Evolutionary conservation across 805 yeast genomes (phyloP).

Genomic region (Hanseniaspora vineae): DNA sequence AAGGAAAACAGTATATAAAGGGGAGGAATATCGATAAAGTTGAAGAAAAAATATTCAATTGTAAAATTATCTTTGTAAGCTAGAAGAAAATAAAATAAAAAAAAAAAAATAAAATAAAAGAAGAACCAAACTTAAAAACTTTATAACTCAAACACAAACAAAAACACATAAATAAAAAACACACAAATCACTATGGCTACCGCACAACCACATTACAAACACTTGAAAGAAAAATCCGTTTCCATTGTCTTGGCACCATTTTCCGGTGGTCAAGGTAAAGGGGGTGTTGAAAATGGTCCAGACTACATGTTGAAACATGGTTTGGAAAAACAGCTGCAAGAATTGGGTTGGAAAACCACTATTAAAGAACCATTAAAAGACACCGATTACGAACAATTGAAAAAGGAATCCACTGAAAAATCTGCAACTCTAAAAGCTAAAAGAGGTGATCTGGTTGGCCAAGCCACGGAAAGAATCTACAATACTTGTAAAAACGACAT

Average conservation of each 20-base stretch:
- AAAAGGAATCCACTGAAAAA: slow-evolving; percentile 25
- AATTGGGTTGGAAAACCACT: slow-evolving; percentile 59
- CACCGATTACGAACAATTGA: slow-evolving; percentile 30
- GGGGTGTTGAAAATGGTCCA: slow-evolving; percentile 95
- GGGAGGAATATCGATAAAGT: not conserved
- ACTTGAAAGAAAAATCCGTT: not conserved
- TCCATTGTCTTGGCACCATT: slow-evolving; percentile 74
- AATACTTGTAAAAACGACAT: slow-evolving; percentile 41
- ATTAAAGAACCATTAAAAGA: slow-evolving; percentile 42
- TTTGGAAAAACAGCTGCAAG: slow-evolving; percentile 43
- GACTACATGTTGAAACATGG: slow-evolving; percentile 63
- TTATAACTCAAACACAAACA: not conserved
- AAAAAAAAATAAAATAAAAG: not conserved
- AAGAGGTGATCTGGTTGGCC: slow-evolving; percentile 67
- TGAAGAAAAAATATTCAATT: not conserved
- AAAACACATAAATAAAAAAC: not conserved
- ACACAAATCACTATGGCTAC: not conserved
- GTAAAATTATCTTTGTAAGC: not conserved
- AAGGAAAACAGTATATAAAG: not conserved
- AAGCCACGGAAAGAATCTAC: slow-evolving; percentile 52
- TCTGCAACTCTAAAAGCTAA: slow-evolving; percentile 30
- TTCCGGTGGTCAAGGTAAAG: slow-evolving; percentile 89
- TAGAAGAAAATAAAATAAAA: not conserved
- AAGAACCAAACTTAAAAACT: no score
- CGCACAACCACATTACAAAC: not conserved